A percentile compares a stretch with the other conserved stretches of the same genome.
phyloP scores from a whole-genome alignment of 192 early-diverging fungal species.

The Podila clonocystis region DNA sequence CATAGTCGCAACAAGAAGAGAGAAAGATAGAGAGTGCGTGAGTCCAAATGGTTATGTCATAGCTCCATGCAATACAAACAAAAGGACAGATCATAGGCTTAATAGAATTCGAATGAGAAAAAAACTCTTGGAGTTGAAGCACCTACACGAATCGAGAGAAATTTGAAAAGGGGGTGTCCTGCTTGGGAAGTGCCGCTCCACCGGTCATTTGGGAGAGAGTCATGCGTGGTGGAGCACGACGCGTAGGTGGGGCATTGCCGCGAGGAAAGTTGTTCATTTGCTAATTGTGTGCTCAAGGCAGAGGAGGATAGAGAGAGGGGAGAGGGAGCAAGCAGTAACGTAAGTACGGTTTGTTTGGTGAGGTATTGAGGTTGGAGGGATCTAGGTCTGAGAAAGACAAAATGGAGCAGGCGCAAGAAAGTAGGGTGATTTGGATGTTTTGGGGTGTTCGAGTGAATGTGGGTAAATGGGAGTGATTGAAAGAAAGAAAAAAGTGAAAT shows the following conservation, averaged over 20 bases:
- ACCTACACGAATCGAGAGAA: slow-evolving; percentile 76
- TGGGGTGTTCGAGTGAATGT: not conserved
- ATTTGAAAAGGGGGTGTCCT: slow-evolving; percentile 68
- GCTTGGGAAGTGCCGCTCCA: slow-evolving; percentile 24
- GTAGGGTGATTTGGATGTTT: not conserved
- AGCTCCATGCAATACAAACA: not conserved
- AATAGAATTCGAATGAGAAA: not conserved
- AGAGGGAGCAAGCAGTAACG: not conserved
- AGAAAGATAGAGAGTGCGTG: not conserved
- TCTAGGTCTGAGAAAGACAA: not conserved
- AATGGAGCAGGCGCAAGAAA: not conserved
- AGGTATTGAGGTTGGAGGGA: not conserved
- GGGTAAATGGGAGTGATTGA: not conserved
- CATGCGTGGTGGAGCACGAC: slow-evolving; percentile 35
- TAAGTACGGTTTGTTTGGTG: not conserved
- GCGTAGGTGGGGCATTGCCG: slow-evolving; percentile 28
- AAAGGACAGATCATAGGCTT: not conserved
- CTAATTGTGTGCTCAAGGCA: not conserved
- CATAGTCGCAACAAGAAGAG: not conserved
- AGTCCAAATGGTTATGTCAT: not conserved
- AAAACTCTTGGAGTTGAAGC: not conserved
- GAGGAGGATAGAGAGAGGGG: not conserved
- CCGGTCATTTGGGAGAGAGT: slow-evolving; percentile 33
- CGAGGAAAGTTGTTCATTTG: slow-evolving; percentile 28
- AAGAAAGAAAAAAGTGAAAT: not conserved